Evolutionary conservation across 2,329 filamentous ascomycete species (phyloP), one percentile per base, ranked within the genome.

Genomic region (Penicillium sclerotigenum): DNA sequence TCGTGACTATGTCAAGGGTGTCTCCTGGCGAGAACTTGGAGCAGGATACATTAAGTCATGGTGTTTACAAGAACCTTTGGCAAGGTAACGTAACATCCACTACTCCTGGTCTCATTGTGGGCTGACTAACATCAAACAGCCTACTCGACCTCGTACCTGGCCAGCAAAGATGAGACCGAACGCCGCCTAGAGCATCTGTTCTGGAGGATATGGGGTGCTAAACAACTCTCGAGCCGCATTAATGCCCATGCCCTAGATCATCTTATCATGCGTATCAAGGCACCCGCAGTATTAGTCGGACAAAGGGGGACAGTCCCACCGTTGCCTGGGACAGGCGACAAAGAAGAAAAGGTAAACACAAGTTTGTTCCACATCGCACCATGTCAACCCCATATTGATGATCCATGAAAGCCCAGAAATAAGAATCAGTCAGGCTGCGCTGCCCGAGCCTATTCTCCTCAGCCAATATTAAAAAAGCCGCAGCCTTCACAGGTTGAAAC

Each of bases 151-250:
- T 80, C 78, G 51, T 75, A 75, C 47, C 68, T 74, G 45, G 72
- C 75, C 16, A 71, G 78, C 46, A 69, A 73, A 38, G 72, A 76
- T 56, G 67, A 72, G 38, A 67, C 68, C 5, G 77, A 77, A 43
- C 65, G 68, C 51, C 72, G 80, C 55, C 67, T 81, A n/a, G 77
- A 80, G 56, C 80, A 81, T 63, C 71, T 81, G 29, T 81, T 82
- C 63, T 81, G 80, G 80, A 70, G 80, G 51, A 76, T 81, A 59
- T 81, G 77, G 78, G 71, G 77, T 47, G 78, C 71, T 51, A 64
- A 71, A 7, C 64, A 62, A 8, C 69, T 79, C 14, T 66, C 68
- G 18, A 59, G 65, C 14, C 69, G 65, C 7, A 70, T 80, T 9
- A 71, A 68, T 45, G 72, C 75, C 20, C 68, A 69, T 11, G 73